Conservation (phyloP, 805 yeast species). For the Saccharomycopsis fermentans region DNA sequence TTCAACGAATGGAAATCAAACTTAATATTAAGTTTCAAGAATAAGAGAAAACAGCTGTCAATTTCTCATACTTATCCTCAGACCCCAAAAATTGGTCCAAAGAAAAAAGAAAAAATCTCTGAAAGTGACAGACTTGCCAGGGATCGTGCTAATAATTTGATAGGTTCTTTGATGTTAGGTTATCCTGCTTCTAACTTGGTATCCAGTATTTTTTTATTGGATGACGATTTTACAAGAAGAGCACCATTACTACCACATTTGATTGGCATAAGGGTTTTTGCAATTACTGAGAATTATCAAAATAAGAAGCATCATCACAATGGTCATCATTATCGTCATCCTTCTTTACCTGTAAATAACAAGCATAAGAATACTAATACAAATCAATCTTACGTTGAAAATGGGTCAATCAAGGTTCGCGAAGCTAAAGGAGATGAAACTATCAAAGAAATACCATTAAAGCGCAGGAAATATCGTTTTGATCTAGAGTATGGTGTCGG, state of each 20-base stretch:
- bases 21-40: conserved; percentile 14
- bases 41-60: neutral
- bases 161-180: conserved; percentile 50
- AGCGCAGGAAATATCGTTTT: conserved; percentile 41
- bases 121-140: conserved; percentile 11
- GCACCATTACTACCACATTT: conserved; percentile 76
- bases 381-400: neutral
- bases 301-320: neutral
- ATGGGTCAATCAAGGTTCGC: conserved; percentile 19
- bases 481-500: conserved; percentile 89
- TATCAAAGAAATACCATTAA: conserved; percentile 1
- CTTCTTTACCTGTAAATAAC: neutral
- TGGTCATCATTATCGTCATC: neutral
- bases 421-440: neutral
- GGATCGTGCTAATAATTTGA: conserved; percentile 22
- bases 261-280: conserved; percentile 54
- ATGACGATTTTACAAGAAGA: conserved; percentile 64
- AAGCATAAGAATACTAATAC: neutral
- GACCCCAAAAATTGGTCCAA: neutral
- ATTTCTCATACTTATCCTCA: neutral
- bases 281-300: conserved; percentile 28
- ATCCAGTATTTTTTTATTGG: conserved; percentile 65
- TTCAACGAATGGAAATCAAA: conserved; percentile 17
- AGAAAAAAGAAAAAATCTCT: conserved; percentile 6
- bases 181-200: conserved; percentile 66